Conservation (phyloP, 768 basidiomycete genomes). For the Pisolithus orientalis region DNA sequence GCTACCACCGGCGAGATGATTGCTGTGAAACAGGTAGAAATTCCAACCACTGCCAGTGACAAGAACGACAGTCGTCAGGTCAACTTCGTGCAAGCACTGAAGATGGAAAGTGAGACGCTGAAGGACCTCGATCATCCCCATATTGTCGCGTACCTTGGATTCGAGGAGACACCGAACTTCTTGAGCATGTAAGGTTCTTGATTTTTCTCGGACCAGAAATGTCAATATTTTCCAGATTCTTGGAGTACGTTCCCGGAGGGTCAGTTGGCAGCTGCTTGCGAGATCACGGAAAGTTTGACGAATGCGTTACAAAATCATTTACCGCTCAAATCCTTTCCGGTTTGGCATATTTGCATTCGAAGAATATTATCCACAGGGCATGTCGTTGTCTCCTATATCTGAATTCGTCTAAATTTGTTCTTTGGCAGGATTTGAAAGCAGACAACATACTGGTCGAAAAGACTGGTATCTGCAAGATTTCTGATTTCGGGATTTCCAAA, state of each 20-base stretch:
- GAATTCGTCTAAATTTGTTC: constrained; percentile 2
- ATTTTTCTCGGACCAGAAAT: neutral
- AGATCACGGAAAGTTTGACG: constrained; percentile 89
- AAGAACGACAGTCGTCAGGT: constrained; percentile 81
- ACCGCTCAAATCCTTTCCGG: constrained; percentile 88
- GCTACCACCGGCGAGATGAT: constrained; percentile 98
- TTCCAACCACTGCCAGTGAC: constrained; percentile 87
- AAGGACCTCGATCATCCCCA: constrained; percentile 96
- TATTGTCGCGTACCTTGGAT: constrained; percentile 95
- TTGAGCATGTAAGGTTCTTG: constrained; percentile 76
- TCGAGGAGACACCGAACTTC: constrained; percentile 82
- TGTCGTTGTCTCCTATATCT: constrained; percentile 11
- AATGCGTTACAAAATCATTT: constrained; percentile 88
- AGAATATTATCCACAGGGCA: constrained; percentile 89
- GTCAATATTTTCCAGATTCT: constrained; percentile 54
- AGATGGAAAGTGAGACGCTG: constrained; percentile 92
- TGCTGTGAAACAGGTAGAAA: constrained; percentile 98
- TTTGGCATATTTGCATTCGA: constrained; percentile 86
- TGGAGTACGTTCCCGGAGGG: constrained; percentile 98
- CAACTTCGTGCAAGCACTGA: constrained; percentile 84
- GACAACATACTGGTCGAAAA: constrained; percentile 97
- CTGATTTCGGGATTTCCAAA: constrained; percentile 98
- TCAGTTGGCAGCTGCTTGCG: constrained; percentile 87
- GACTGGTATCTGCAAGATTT: constrained; percentile 91
- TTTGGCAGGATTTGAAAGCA: constrained; percentile 81